Percentiles rank a stretch among this genome's conserved stretches.
Evolutionary conservation across 2,329 filamentous ascomycete species (phyloP).

Genomic region (Chrysoporthe deuterocubensis): DNA sequence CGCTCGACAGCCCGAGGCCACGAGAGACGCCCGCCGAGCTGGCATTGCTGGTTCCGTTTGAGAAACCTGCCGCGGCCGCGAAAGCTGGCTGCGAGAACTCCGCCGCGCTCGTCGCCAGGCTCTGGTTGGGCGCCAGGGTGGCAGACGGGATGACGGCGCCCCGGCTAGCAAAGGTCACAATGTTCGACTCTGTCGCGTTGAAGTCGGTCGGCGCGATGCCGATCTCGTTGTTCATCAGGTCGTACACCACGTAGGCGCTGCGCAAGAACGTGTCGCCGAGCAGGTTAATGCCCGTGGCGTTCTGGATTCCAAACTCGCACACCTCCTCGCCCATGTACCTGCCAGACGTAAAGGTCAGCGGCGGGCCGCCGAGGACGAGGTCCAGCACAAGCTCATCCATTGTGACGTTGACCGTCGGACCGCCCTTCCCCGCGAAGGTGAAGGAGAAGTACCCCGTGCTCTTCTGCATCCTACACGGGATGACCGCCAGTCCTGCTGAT

Average conservation of each 20-base stretch:
- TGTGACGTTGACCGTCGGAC: slow-evolving; percentile 54
- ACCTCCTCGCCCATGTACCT: slow-evolving; percentile 48
- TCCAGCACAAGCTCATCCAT: slow-evolving; percentile 63
- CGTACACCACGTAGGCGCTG: slow-evolving; percentile 65
- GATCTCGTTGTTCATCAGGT: slow-evolving; percentile 61
- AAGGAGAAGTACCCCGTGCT: slow-evolving; percentile 57
- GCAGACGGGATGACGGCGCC: slow-evolving; percentile 56
- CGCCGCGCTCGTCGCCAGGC: slow-evolving; percentile 36
- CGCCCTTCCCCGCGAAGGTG: slow-evolving; percentile 52
- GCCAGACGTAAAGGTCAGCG: slow-evolving; percentile 45
- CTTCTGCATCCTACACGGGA: slow-evolving; percentile 54
- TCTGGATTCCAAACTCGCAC: slow-evolving; percentile 63
- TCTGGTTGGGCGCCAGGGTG: slow-evolving; percentile 48
- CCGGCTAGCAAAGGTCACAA: slow-evolving; percentile 54
- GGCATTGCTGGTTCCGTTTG: slow-evolving; percentile 31
- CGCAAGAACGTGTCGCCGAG: slow-evolving; percentile 64
- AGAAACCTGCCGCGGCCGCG: slow-evolving; percentile 44
- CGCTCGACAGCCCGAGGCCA: slow-evolving; percentile 32
- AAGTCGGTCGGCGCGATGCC: slow-evolving; percentile 60
- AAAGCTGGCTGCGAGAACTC: slow-evolving; percentile 39
- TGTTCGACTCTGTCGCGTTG: slow-evolving; percentile 54
- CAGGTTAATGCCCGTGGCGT: slow-evolving; percentile 47
- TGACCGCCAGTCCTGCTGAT: slow-evolving; percentile 44
- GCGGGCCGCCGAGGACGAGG: slow-evolving; percentile 40
- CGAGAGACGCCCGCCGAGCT: slow-evolving; percentile 30